Base-by-base conservation (phyloP, 345 rosid genomes). In the Heritiera fomes region DNA sequence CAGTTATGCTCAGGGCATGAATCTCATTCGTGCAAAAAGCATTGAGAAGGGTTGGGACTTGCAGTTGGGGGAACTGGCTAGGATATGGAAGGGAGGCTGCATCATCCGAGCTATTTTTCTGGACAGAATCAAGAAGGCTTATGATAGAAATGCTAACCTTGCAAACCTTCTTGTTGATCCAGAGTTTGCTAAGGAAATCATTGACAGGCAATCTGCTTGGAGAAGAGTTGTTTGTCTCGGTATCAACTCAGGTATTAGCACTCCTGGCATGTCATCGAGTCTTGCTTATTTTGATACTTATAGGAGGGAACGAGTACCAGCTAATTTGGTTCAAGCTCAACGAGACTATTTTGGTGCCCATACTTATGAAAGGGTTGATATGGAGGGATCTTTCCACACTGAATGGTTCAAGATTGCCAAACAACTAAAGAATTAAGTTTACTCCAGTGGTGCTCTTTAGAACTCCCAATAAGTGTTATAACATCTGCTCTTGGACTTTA, bases 71-170 rank as follows among this genome's bases (percentile, higher is more conserved):
- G 98, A 95, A 84, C 81, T 95, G 65, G 98, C 99, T 23, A 89
- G 99, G 85, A 93, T 95, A 80, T 93, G 99, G 99, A 95, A 95
- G 85, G 99, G 99, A 30, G 97, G 98, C 15, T 93, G 99, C 87
- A 95, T 95, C 83, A 95, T 95, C 69, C 85, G 99, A 75, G 99
- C 98, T 9, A 83, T 91, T 55, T 95, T 96, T 86, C 86, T 96
- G 50, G 99, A 96, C 85, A 82, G 99, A 84, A 96, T 96, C 88
- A 93, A 93, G 92, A 84, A 91, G 89, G 99, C 99, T 41, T 96
- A 96, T 66, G 98, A 96, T 70, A 85, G 98, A 87, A 93, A 96
- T 71, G 70, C 95, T 8, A 91, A 92, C 12, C 93, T 96, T 4
- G 92, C 97, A 58, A 96, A 90, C 85, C 97, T 96, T 75, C 88